Evolutionary conservation across 495 filamentous ascomycete species (phyloP), one percentile per base, ranked within the genome.

Genomic region (Talaromyces thailandensis): DNA sequence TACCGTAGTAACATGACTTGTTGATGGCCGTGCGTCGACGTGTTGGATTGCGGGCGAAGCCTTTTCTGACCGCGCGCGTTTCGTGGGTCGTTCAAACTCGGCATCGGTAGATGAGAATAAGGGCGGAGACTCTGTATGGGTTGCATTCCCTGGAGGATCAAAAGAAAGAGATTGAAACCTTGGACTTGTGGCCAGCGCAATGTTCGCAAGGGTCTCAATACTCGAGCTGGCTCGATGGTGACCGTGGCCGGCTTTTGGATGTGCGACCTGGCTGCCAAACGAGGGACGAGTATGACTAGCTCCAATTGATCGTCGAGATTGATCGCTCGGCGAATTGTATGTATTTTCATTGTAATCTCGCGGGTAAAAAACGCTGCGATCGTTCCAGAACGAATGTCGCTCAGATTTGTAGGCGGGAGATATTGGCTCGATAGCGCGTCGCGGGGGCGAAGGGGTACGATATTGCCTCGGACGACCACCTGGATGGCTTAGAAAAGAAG

Each of bases 51-150:
- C 73, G 26, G 83, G 79, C 52, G 84, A 84, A 58, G 82, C 68
- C 64, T 80, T 76, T 63, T 85, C 85, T 28, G 85, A 86, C 57
- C 83, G 79, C 25, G 82, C 75, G 29, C 85, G 80, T 66, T 88
- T 88, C n/a, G 81, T 69, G 6, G 84, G 84, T 25, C 81, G 77
- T 65, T 84, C 83, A 55, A 60, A 51, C 35, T 72, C 66, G 26
- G 62, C 62, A 50, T 67, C 60, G 37, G 75, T 70, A 62, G 66
- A 24, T 16, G 73, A 68, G 14, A 78, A 76, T 26, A 78, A 62
- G 14, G 76, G 68, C 11, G 37, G 32, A 6, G 62, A 58, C 23
- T 21, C 53, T 35, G 35, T 32, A 21, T 37, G 51, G 28, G 65
- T 45, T 8, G 70, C 64, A n/a, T 63, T 64, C 58, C 67, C 66